phyloP scores from a whole-genome alignment of 2,329 filamentous ascomycete species.

The Xylaria sp. region DNA sequence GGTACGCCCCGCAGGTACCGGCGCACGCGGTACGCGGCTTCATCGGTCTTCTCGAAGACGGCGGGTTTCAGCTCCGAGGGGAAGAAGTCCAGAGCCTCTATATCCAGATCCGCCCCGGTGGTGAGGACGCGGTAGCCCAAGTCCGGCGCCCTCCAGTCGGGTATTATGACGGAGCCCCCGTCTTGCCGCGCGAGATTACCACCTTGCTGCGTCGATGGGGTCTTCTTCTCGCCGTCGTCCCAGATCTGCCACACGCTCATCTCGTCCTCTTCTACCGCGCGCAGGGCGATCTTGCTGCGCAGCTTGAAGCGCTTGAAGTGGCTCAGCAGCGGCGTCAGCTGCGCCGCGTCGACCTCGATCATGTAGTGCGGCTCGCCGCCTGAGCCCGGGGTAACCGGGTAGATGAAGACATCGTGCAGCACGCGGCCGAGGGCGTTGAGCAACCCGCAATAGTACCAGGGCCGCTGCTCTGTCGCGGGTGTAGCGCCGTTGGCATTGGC shows the following conservation, averaged over 20 bases:
- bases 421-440: conserved; percentile 87
- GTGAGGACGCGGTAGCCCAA: conserved; percentile 63
- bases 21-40: conserved; percentile 76
- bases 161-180: conserved; percentile 52
- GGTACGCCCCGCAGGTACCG: conserved; percentile 84
- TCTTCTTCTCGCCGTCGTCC: conserved; percentile 60
- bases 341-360: conserved; percentile 81
- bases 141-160: conserved; percentile 65
- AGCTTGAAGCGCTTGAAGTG: conserved; percentile 90
- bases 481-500: background rate
- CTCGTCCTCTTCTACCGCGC: conserved; percentile 73
- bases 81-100: conserved; percentile 51
- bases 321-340: conserved; percentile 70
- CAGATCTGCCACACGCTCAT: conserved; percentile 79
- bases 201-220: background rate
- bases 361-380: conserved; percentile 67
- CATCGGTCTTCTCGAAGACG: conserved; percentile 56
- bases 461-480: conserved; percentile 35
- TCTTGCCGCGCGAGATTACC: conserved; percentile 28
- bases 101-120: conserved; percentile 19
- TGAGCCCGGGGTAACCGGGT: conserved; percentile 64
- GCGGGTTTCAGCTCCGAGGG: conserved; percentile 42
- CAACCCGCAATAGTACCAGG: conserved; percentile 83
- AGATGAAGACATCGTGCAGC: conserved; percentile 90
- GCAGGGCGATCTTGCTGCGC: conserved; percentile 79